Evolutionary conservation across 345 rosid genomes (phyloP).

Genomic region (Euphorbia peplus): DNA sequence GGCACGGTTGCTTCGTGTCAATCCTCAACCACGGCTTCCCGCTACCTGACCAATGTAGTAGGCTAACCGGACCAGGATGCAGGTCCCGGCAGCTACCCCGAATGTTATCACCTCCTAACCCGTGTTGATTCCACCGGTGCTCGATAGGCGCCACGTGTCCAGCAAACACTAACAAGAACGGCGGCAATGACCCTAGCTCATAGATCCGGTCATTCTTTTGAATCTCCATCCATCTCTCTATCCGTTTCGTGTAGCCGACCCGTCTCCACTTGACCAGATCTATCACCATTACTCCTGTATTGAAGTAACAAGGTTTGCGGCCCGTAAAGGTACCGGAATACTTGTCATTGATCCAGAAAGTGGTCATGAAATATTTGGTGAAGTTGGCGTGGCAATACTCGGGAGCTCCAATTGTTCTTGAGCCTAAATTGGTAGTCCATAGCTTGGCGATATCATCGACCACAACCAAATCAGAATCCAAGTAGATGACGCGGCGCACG

Average conservation of each 20-base stretch:
- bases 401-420: conserved; percentile 88
- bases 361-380: conserved; percentile 72
- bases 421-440: conserved; percentile 60
- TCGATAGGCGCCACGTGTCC: conserved; percentile 89
- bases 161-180: conserved; percentile 73
- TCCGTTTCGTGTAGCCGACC: conserved; percentile 63
- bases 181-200: conserved; percentile 94
- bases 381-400: conserved; percentile 97
- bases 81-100: conserved; percentile 86
- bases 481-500: conserved; percentile 74
- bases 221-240: conserved; percentile 97
- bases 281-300: conserved; percentile 95
- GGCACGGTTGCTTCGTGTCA: conserved; percentile 74
- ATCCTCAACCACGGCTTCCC: conserved; percentile 97
- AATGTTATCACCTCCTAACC: conserved; percentile 90
- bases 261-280: conserved; percentile 87
- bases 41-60: conserved; percentile 97
- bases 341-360: conserved; percentile 63
- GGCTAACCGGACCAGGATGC: conserved; percentile 90
- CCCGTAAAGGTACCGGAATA: conserved; percentile 52
- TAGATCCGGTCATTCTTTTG: conserved; percentile 84
- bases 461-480: conserved; percentile 87
- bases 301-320: conserved; percentile 75
- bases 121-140: conserved; percentile 98
- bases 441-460: conserved; percentile 81